Evolutionary conservation across 352 stramenopile genomes (phyloP), one percentile per base, ranked within the genome.

Genomic region (Phytophthora nicotianae): DNA sequence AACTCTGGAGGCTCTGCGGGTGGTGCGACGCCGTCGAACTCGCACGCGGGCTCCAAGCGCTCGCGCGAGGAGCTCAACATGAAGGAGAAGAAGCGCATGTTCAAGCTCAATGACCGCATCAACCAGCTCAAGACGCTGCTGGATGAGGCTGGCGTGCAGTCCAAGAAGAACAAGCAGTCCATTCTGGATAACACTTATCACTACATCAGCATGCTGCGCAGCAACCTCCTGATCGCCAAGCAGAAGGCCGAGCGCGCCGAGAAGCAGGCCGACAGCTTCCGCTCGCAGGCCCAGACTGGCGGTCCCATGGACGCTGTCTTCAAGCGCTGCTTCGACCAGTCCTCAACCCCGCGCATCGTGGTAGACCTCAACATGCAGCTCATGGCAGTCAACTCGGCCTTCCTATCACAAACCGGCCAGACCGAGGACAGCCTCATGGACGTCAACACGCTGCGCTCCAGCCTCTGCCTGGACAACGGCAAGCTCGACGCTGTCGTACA

Each of bases 71-170:
- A 93, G 35, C 72, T 93, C 19, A 93, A 93, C 57, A 66, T 91
- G 50, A 91, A 91, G 65, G 84, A 93, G 62, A 93, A 93, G 74
- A 93, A 91, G 72, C 82, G 84, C 63, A 91, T 93, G 84, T 91
- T 91, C 69, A 93, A 93, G 72, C 74, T 93, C 5, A 93, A 93
- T 60, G 82, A 93, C 62, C 83, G 81, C 52, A 93, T 93, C 64
- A 89, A 79, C 48, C 72, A 89, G 59, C 74, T 91, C 26, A 91
- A 90, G 64, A 59, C 72, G 3, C 50, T 86, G 32, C 67, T 84
- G 13, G 75, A 84, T 50, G 75, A 88, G 26, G 80, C 80, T 3
- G 80, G 80, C 2, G 75, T 89, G 32, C 74, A 82, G 50, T 79
- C 70, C 37, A 89, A 89, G 75, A 89, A 88, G 54, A 88, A 89